Base-by-base conservation (phyloP, 345 rosid genomes). In the Populus davidiana region DNA sequence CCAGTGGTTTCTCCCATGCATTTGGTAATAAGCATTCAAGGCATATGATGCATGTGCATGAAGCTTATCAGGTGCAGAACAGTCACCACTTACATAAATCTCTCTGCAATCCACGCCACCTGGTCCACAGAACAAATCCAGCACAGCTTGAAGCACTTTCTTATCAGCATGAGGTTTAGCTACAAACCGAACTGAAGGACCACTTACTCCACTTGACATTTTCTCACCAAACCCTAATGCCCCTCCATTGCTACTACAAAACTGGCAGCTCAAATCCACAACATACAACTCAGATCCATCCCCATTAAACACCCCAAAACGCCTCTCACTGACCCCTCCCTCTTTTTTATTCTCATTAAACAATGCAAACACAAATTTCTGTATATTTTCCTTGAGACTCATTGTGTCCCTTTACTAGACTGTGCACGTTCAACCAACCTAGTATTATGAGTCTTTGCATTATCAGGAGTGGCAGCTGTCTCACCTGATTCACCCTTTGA, bases 1-100 rank as follows among this genome's bases (percentile, higher is more conserved):
- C 94, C 94, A 90, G 72, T 90, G 89, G 77, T 89, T 90, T 75
- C 94, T 88, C 1, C 94, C 94, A 68, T 87, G 94, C 85, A 89
- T 89, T 72, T 89, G 92, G 73, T 90, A 87, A 75, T 90, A 89
- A 36, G 88, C 85, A 80, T 90, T 90, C 92, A 90, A 89, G 79
- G 92, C 91, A 75, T 72, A 87, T 7, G 92, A 90, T 3, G 94
- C 91, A 75, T 86, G 94, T 0, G 94, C 91, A 69, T 89, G 90
- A n/a, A 90, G 70, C 83, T 85, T 90, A 49, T 84, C 82, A 4
- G 91, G 88, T 6, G 76, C 81, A 71, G 77, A 90, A 70, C 94
- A 89, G 31, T 78, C 83, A 14, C 91, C 91, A 8, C 75, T 85
- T 43, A 86, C 82, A 35, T 80, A 77, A 13, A 86, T 79, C 79